phyloP scores from a whole-genome alignment of 129 eudicot species.

The Centrapalus pauciflorus region DNA sequence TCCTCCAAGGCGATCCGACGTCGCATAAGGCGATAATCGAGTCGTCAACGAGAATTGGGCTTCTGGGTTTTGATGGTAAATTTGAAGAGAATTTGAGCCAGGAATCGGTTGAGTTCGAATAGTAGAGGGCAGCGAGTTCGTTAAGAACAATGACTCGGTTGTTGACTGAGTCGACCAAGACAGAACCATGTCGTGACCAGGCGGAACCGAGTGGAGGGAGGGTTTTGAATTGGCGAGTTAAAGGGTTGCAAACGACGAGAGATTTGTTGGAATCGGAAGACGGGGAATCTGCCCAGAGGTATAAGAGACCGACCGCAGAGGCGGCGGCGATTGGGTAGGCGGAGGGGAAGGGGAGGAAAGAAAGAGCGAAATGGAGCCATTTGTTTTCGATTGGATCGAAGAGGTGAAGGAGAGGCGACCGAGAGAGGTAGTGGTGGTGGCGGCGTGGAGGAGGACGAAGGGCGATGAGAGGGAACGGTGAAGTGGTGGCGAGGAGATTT shows the following conservation, averaged over 20 bases:
- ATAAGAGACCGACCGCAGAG: constrained; percentile 57
- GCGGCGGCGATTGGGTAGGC: constrained; percentile 77
- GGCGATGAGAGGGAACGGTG: constrained; percentile 47
- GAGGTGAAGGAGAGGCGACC: constrained; percentile 48
- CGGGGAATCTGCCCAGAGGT: constrained; percentile 68
- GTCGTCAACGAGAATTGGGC: constrained; percentile 53
- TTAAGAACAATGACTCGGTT: constrained; percentile 61
- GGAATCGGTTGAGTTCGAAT: constrained; percentile 13
- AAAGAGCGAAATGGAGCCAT: constrained; percentile 69
- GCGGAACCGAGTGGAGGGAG: constrained; percentile 94
- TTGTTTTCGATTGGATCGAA: constrained; percentile 46
- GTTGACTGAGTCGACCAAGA: constrained; percentile 46
- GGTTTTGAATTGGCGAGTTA: constrained; percentile 35
- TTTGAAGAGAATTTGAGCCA: constrained; percentile 91
- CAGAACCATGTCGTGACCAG: constrained; percentile 93
- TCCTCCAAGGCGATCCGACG: constrained; percentile 92
- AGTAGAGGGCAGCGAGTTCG: constrained; percentile 72
- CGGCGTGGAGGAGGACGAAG: constrained; percentile 71
- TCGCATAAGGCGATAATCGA: constrained; percentile 63
- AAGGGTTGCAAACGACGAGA: constrained; percentile 65
- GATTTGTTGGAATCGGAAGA: constrained; percentile 31
- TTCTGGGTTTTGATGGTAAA: constrained; percentile 78
- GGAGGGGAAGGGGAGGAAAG: constrained; percentile 74
- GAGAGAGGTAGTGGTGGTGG: constrained; percentile 47
- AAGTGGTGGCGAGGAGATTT: constrained; percentile 29